A percentile compares a stretch with the other conserved stretches of the same genome.
Evolutionary conservation across 2,329 filamentous ascomycete genomes (phyloP).

Genomic region (Alternaria triticina): DNA sequence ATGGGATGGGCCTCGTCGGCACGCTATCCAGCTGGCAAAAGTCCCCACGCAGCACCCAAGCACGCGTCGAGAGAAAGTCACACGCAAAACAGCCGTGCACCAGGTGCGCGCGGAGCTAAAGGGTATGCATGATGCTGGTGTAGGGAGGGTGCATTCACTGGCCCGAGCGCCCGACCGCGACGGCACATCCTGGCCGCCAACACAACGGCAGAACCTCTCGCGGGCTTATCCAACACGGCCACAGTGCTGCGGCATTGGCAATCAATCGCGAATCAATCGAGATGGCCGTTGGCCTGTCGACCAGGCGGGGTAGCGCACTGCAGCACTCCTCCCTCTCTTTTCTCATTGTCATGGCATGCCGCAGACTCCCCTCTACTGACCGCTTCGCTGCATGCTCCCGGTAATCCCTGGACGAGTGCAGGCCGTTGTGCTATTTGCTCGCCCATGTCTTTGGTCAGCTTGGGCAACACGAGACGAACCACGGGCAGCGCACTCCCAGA

Average conservation of each 20-base stretch:
- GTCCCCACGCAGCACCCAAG: constrained; percentile 10
- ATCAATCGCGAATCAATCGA: background rate
- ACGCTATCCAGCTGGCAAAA: constrained; percentile 21
- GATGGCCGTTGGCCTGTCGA: background rate
- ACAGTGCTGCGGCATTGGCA: background rate
- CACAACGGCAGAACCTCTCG: constrained; percentile 11
- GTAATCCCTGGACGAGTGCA: constrained; percentile 8
- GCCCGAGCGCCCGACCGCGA: constrained; percentile 9
- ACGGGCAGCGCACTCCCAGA: background rate
- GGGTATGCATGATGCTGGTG: constrained; percentile 7
- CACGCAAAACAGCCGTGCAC: constrained; percentile 18
- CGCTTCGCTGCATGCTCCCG: constrained; percentile 12
- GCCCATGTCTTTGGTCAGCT: constrained; percentile 17
- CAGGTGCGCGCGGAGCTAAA: constrained; percentile 2
- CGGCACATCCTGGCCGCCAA: constrained; percentile 11
- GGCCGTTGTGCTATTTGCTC: constrained; percentile 3
- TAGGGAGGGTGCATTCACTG: constrained; percentile 2
- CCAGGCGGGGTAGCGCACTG: background rate
- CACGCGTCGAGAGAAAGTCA: constrained; percentile 21
- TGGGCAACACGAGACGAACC: constrained; percentile 11
- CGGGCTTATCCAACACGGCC: constrained; percentile 6
- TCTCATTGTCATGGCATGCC: background rate
- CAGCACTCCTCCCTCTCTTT: background rate
- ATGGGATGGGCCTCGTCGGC: constrained; percentile 4
- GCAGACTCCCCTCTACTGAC: constrained; percentile 4